A percentile compares a stretch with the other conserved stretches of the same genome.
These are phyloP conservation scores for Prototheca wickerhamii DNA, from an alignment of 163 green algal species.

Conservation along the genomic window DNA sequence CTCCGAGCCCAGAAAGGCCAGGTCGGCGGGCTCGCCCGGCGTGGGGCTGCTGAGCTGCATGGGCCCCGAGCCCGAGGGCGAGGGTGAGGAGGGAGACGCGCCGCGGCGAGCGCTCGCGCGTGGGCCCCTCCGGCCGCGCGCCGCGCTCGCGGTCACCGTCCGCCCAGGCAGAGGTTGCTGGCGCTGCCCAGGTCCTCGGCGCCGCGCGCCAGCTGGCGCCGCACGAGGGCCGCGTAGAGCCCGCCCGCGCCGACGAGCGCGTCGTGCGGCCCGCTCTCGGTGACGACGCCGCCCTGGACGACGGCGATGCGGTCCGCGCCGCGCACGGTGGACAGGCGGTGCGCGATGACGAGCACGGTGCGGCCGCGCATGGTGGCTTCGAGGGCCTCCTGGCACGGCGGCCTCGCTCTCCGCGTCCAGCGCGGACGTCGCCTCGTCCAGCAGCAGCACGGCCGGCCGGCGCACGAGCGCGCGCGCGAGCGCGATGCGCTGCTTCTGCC, in stretches of 20 bases:
- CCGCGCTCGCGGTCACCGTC: no score
- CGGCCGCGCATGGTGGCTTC: slow-evolving; percentile 42
- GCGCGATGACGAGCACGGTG: slow-evolving; percentile 67
- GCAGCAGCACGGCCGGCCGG: slow-evolving; percentile 39
- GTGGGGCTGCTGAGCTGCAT: no score
- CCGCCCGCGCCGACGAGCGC: slow-evolving; percentile 36
- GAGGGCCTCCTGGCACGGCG: slow-evolving; percentile 45
- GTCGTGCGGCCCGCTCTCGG: slow-evolving; percentile 41
- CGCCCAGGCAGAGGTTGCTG: no score
- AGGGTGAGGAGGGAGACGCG: no score
- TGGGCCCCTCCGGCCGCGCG: no score
- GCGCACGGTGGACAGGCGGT: slow-evolving; percentile 63
- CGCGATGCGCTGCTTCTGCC: slow-evolving; percentile 60
- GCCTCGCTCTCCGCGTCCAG: slow-evolving; percentile 62
- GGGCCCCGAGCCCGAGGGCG: no score
- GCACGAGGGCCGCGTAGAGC: slow-evolving; percentile 41
- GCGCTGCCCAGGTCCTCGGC: background rate
- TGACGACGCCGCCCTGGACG: slow-evolving; percentile 32
- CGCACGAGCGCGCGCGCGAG: slow-evolving; percentile 53
- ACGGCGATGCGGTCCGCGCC: slow-evolving; percentile 52
- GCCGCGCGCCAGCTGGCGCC: slow-evolving; percentile 14
- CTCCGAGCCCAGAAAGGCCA: no score
- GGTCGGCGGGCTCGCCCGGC: no score
- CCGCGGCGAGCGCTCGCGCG: no score
- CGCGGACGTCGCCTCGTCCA: slow-evolving; percentile 59